Conservation (phyloP, 805 yeast species). For the Saccharomycopsis oosterbeekiorum region DNA sequence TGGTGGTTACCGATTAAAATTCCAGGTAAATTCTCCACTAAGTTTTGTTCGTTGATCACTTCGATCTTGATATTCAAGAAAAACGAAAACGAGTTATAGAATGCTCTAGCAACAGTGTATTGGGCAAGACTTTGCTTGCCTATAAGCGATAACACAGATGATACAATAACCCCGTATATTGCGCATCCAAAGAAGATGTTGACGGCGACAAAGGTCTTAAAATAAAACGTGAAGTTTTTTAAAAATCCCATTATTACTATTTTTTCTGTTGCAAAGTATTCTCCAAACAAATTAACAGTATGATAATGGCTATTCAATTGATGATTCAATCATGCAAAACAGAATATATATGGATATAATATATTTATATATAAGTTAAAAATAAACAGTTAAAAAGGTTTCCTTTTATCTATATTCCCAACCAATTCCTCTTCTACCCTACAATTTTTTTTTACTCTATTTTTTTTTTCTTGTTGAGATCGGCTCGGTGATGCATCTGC, state of each 20-base stretch:
- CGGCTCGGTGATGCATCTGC: not conserved
- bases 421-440: not conserved
- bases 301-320: no score
- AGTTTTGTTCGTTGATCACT: constrained; percentile 53
- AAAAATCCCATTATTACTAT: constrained; percentile 20
- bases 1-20: constrained; percentile 85
- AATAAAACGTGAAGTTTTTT: constrained; percentile 39
- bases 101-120: constrained; percentile 81
- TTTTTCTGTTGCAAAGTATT: not conserved
- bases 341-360: no score
- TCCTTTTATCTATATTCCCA: not conserved
- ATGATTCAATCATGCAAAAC: no score
- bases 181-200: constrained; percentile 50
- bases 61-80: constrained; percentile 62
- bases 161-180: constrained; percentile 67
- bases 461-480: not conserved
- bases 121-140: constrained; percentile 80
- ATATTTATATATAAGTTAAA: not conserved
- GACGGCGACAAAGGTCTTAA: constrained; percentile 47
- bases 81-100: constrained; percentile 50
- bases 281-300: not conserved
- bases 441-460: not conserved
- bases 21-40: constrained; percentile 50
- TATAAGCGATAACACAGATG: constrained; percentile 50
- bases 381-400: not conserved